Evolutionary conservation across 2,329 filamentous ascomycete species (phyloP).

Genomic region (Phyllosticta capitalensis): DNA sequence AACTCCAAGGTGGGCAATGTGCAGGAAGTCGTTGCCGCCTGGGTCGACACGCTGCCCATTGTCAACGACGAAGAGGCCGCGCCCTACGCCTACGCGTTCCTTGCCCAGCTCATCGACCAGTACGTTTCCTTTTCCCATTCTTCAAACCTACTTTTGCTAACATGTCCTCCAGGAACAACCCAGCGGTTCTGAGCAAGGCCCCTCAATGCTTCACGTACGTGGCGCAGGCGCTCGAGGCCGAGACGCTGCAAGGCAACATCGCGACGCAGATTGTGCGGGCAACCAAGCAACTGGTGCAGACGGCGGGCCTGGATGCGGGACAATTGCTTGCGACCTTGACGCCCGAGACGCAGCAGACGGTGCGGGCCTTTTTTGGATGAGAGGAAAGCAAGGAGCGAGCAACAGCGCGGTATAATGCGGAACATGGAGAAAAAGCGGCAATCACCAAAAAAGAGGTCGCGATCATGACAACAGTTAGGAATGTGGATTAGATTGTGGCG

Average conservation of each 20-base stretch:
- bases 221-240: conserved; percentile 79
- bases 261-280: conserved; percentile 66
- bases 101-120: conserved; percentile 88
- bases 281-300: conserved; percentile 67
- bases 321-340: conserved; percentile 67
- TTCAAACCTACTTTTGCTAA: conserved; percentile 14
- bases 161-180: conserved; percentile 61
- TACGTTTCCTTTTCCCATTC: conserved; percentile 45
- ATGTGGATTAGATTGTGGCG: background rate
- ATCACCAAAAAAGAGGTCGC: background rate
- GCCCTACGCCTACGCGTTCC: conserved; percentile 87
- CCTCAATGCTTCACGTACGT: conserved; percentile 77
- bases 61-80: conserved; percentile 95
- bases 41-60: conserved; percentile 85
- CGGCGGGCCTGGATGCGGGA: conserved; percentile 64
- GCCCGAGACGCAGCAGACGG: conserved; percentile 69
- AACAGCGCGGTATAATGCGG: background rate
- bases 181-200: conserved; percentile 63
- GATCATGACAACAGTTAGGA: background rate
- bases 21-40: conserved; percentile 69
- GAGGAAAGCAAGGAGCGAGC: background rate
- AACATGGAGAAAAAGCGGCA: background rate
- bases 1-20: conserved; percentile 63
- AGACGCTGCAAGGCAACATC: conserved; percentile 78
- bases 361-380: conserved; percentile 69